Base-by-base conservation (phyloP, 345 rosid genomes). In the Populus deltoides region DNA sequence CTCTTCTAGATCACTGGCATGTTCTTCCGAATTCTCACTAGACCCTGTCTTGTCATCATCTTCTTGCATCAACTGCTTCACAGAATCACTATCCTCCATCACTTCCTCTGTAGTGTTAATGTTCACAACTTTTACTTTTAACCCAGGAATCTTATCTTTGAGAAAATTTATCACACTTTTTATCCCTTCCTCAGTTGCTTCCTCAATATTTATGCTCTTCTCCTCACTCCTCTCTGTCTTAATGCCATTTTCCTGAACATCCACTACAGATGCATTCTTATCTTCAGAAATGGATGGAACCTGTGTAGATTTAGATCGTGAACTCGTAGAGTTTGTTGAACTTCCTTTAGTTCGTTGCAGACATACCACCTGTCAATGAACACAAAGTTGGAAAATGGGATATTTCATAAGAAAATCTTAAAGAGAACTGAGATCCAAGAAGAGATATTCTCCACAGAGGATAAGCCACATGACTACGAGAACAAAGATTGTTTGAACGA, bases 111-210 rank as follows among this genome's bases (percentile, higher is more conserved):
- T 75, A 68, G 84, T 80, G 79, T 83, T 86, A 51, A 90, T 78
- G 72, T 95, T 89, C 93, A 87, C 88, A 72, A 91, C 87, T 87
- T 90, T 93, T 70, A 93, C 88, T 84, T 92, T 93, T 75, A 96
- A 74, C 79, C 96, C 99, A 16, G 99, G 97, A 84, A 96, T 96
- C 86, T 89, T 93, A 71, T 96, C 97, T 87, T 92, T 96, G 47
- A 96, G 92, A 88, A 90, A 96, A 57, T 93, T 92, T 68, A 96
- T 88, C 73, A 96, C 97, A 72, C 92, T 92, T 90, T 90, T 87
- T 79, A 96, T 93, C 83, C 97, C 97, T 83, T 92, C 98, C 86
- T 92, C 98, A 59, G 93, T 93, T 47, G 90, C 90, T 83, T 87
- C 97, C 79, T 91, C 96, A 66, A 85, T 78, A 84, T 88, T 85